phyloP scores from a whole-genome alignment of 176 grass and related monocot species.

The Hordeum vulgare region DNA sequence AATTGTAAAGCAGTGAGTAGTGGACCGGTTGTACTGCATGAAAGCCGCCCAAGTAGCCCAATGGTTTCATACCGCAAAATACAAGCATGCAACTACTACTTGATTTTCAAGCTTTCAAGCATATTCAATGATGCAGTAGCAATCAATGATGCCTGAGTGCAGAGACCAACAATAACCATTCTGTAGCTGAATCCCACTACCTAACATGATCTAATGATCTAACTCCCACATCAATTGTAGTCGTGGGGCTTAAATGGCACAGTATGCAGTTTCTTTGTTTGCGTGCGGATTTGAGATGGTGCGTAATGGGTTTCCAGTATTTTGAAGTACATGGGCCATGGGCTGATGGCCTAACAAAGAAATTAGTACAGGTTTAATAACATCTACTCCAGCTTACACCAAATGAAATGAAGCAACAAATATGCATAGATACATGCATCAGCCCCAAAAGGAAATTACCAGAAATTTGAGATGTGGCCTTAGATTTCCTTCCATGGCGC shows the following conservation, averaged over 20 bases:
- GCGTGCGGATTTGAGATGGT: neutral
- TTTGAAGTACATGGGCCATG: neutral
- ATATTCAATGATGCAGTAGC: neutral
- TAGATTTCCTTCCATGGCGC: slow-evolving; percentile 37
- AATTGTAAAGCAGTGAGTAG: neutral
- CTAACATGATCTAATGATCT: neutral
- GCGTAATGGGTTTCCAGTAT: neutral
- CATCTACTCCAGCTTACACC: neutral
- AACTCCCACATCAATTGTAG: neutral
- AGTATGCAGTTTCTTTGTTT: neutral
- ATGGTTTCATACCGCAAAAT: neutral
- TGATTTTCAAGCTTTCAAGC: neutral
- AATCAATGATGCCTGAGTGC: neutral
- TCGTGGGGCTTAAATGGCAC: neutral
- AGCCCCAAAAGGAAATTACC: slow-evolving; percentile 40
- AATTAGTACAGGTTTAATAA: neutral
- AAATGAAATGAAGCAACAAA: slow-evolving; percentile 6
- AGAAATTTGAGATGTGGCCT: slow-evolving; percentile 54
- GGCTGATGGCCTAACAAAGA: neutral
- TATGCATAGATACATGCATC: neutral
- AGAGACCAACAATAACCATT: neutral
- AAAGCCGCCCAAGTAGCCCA: neutral
- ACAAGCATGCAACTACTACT: neutral
- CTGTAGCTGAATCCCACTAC: neutral
- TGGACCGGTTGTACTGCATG: neutral